Percentiles rank a stretch among this genome's conserved stretches.
phyloP scores from a whole-genome alignment of 805 yeast genomes.

The Wickerhamiella bombiphila region DNA sequence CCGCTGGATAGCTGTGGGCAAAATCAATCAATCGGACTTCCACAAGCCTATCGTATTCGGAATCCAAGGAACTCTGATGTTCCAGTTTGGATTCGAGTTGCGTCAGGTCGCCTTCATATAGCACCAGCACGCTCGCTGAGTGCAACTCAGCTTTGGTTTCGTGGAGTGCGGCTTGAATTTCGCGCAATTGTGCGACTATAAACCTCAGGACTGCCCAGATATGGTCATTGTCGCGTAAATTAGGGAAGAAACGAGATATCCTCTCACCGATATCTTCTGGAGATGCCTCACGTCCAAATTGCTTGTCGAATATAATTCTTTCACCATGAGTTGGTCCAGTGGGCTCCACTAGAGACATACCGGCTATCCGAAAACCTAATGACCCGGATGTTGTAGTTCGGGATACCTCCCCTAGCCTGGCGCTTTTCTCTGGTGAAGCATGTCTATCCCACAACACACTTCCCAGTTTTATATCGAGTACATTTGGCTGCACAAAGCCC shows the following conservation, averaged over 20 bases:
- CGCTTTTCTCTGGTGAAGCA: constrained; percentile 44
- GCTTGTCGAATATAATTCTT: constrained; percentile 45
- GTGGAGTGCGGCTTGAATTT: constrained; percentile 49
- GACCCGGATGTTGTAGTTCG: constrained; percentile 66
- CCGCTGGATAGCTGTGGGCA: constrained; percentile 59
- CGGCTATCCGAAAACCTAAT: constrained; percentile 67
- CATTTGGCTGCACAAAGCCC: constrained; percentile 51
- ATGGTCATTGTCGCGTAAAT: constrained; percentile 8
- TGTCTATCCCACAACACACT: constrained; percentile 44
- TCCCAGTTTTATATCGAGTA: constrained; percentile 79
- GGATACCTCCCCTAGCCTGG: constrained; percentile 50
- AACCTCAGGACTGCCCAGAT: constrained; percentile 27
- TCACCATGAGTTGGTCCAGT: constrained; percentile 26
- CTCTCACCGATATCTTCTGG: constrained; percentile 31
- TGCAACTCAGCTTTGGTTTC: constrained; percentile 24
- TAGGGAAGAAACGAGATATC: constrained; percentile 29
- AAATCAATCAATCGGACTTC: constrained; percentile 66
- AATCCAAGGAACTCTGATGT: constrained; percentile 20
- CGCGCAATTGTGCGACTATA: constrained; percentile 45
- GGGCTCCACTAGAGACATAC: constrained; percentile 47
- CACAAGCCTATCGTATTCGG: constrained; percentile 29
- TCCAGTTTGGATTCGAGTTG: constrained; percentile 36
- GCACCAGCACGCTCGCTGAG: constrained; percentile 35
- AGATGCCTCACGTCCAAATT: constrained; percentile 52
- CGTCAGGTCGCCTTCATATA: constrained; percentile 51